These are phyloP conservation scores for Triticum timopheevii DNA, from an alignment of 176 grass and related monocot species.

Conservation along the genomic window DNA sequence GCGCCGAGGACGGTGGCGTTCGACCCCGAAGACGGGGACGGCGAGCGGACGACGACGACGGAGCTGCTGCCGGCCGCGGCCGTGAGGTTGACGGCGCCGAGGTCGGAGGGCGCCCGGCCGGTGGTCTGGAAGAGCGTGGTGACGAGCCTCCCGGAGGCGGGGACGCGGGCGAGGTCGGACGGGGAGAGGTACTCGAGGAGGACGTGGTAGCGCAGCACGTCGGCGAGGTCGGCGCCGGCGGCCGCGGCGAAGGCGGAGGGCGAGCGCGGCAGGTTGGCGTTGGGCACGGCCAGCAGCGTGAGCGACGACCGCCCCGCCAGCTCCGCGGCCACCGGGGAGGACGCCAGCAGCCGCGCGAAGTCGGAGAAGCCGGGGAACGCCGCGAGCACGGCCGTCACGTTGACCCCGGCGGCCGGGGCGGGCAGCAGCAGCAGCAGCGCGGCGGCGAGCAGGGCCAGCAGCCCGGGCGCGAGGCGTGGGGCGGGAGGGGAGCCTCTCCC, in stretches of 20 bases:
- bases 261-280: constrained; percentile 57
- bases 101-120: constrained; percentile 73
- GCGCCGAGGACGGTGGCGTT: constrained; percentile 74
- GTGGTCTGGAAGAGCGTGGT: constrained; percentile 97
- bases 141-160: constrained; percentile 70
- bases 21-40: constrained; percentile 3
- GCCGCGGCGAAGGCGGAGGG: constrained; percentile 54
- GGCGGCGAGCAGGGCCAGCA: constrained; percentile 12
- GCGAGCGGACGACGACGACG: constrained; percentile 34
- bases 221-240: constrained; percentile 78
- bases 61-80: constrained; percentile 34
- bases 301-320: constrained; percentile 68
- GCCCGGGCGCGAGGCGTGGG: constrained; percentile 25
- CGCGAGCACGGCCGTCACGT: constrained; percentile 75
- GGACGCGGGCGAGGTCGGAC: constrained; percentile 54
- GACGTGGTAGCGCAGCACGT: constrained; percentile 91
- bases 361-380: constrained; percentile 58
- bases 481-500: constrained; percentile 17
- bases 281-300: constrained; percentile 81
- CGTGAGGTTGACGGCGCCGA: constrained; percentile 92
- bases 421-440: constrained; percentile 42
- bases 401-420: constrained; percentile 32
- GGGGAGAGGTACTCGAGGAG: constrained; percentile 94
- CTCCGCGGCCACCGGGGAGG: constrained; percentile 61
- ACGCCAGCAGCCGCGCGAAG: constrained; percentile 64